Base-by-base conservation (phyloP, 2,329 filamentous ascomycete genomes). In the Penicillium sp. region DNA sequence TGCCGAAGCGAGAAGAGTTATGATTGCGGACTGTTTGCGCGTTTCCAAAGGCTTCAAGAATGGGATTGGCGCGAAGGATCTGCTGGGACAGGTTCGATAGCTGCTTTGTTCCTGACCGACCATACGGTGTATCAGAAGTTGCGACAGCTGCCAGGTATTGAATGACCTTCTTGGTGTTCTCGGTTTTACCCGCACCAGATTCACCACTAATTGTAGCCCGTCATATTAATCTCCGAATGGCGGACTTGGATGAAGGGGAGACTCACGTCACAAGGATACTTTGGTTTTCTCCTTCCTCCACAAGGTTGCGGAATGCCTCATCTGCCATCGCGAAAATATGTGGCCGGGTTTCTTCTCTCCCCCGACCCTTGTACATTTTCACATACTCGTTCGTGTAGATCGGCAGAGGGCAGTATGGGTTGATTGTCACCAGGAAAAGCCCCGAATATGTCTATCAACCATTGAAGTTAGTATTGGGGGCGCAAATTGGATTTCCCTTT, bases 141-240 rank as follows among this genome's bases (percentile, higher is more conserved):
- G 95, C 95, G 50, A 99, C 95, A 1, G 95, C 93, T 15, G 95
- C 95, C 47, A 99, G 87, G 74, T 99, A 99, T 73, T 99, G 96
- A 59, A 99, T 99, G 69, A 99, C 95, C 77, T 99, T 99, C 76
- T 99, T 99, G 17, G 95, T 99, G 75, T 99, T 99, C 76, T 99
- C 95, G 0, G 95, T 99, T 81, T 99, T 99, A 70, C 95, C 95
- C 37, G 95, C 95, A 74, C 95, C 95, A 19, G 95, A 99, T 81
- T 99, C 95, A 79, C 95, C 95, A 2, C 84, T 85, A 58, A 12
- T 19, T 53, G 35, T 42, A 8, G 15, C 1, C 38, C 44, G 28
- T 54, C 66, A 22, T 58, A 53, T 15, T 50, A 54, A 42, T 28
- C 38, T n/a, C n/a, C 17, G 28, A 17, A 53, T 26, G 4, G 5